These are phyloP conservation scores for Malassezia slooffiae DNA, from an alignment of 1,284 basidiomycete genomes.

Conservation along the genomic window DNA sequence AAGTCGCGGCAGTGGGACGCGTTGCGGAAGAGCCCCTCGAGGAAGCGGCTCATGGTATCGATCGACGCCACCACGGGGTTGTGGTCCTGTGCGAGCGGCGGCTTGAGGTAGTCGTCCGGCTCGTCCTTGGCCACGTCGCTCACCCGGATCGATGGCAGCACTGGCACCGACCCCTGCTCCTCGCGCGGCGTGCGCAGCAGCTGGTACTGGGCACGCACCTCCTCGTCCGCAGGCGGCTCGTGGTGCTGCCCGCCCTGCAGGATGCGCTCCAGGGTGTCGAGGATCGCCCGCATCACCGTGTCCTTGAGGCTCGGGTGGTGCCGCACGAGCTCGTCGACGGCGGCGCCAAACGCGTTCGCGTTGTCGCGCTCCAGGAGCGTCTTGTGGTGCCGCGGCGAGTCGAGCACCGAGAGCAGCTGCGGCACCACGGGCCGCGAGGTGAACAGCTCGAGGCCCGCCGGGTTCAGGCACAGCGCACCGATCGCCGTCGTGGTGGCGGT, in stretches of 20 bases:
- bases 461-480: slow-evolving; percentile 89
- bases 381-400: slow-evolving; percentile 70
- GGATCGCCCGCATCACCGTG: slow-evolving; percentile 60
- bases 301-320: slow-evolving; percentile 86
- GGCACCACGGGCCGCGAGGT: slow-evolving; percentile 63
- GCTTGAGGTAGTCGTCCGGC: slow-evolving; percentile 19
- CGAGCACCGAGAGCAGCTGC: slow-evolving; percentile 73
- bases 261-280: slow-evolving; percentile 49
- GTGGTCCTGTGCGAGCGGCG: slow-evolving; percentile 26
- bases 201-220: slow-evolving; percentile 21
- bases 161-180: no score
- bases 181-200: slow-evolving; percentile 13
- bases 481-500: slow-evolving; percentile 89
- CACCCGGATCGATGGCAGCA: background rate
- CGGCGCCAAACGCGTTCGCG: slow-evolving; percentile 71
- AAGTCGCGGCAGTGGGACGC: slow-evolving; percentile 78
- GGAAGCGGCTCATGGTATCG: slow-evolving; percentile 44
- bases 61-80: slow-evolving; percentile 34
- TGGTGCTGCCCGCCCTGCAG: slow-evolving; percentile 14
- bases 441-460: slow-evolving; percentile 72
- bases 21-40: slow-evolving; percentile 88
- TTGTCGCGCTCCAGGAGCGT: slow-evolving; percentile 88
- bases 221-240: slow-evolving; percentile 41
- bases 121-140: slow-evolving; percentile 7
- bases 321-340: slow-evolving; percentile 87